Base-by-base conservation (phyloP, 257 asterid species). In the Fraxinus excelsior region DNA sequence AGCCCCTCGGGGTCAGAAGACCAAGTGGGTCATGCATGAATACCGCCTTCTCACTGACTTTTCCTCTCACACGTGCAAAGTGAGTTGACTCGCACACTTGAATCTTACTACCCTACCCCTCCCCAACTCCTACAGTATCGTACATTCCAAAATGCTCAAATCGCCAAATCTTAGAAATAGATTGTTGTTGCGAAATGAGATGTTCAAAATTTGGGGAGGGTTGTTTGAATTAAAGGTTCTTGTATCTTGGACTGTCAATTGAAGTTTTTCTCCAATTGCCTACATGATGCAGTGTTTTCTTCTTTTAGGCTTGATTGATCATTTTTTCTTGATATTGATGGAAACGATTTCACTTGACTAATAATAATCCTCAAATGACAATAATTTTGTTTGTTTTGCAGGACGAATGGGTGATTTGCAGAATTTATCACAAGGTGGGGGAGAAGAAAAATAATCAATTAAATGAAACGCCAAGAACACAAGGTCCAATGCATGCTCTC, bases 11-110 rank as follows among this genome's bases (percentile, higher is more conserved):
- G 97, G 97, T 0, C 88, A 88, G 74, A 92, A 92, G 75, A 92
- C 97, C 60, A 92, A 89, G 78, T 92, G 97, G 97, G 96, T 92
- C 80, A 92, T 92, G 97, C 97, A 92, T 70, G 97, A 92, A 68
- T 92, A 92, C 70, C 95, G 97, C 74, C 97, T 90, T 60, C 88
- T 88, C 38, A 89, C 91, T 7, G 80, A 86, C 76, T 89, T 90
- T 76, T 88, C 82, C 88, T 94, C 93, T 69, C 90, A 85, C 84
- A 73, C 91, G 49, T 83, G 74, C 77, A 92, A 89, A 91, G 96
- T 91, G 8, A 44, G 5, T 21, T 51, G 23, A 16, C 2, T 28
- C 1, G 42, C 42, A 37, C 42, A 37, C 42, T 37, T 35, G 40
- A 35, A 35, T 35, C 40, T 35, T 7, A 35, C 40, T 35, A 6